Base-by-base conservation (phyloP, 257 asterid genomes). In the Primulina huaijiensis region DNA sequence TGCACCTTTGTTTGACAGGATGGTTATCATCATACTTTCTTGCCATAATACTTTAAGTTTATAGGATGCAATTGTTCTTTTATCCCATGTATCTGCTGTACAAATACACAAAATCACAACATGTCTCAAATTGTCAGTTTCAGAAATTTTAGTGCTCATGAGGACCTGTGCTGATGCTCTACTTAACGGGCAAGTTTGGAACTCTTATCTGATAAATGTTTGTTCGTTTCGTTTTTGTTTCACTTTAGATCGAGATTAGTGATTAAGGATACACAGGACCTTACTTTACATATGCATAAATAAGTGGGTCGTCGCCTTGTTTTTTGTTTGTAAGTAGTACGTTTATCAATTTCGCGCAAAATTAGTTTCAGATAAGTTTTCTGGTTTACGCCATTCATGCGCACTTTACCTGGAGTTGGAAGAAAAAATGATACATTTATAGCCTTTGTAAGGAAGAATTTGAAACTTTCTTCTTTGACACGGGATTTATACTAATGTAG, bases 401-500 rank as follows among this genome's bases (percentile, higher is more conserved):
- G 30, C 30, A 33, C 70, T 64, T 60, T 58, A 20, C 65, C 37
- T 76, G 58, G 20, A 75, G 64, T 50, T 33, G 33, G 19, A 58
- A 67, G 71, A 56, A 65, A 64, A 67, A 68, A 33, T 67, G 46
- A 38, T 23, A 60, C 61, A 57, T 57, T 37, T 72, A 25, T 23
- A n/a, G 20, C 31, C 57, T 59, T 71, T 33, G 52, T 75, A 25
- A 66, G 62, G 38, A 71, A 62, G 52, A 66, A 70, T 74, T 57
- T 72, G 43, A 74, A 71, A n/a, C 55, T 55, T 68, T 30, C 74
- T 74, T 77, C 63, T 38, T 64, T 62, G 75, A 63, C 78, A 63
- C 64, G 14, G 82, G 71, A 60, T 82, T 79, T 79, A 63, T 79
- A 63, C 73, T 82, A 70, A 58, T 85, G 81, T 61, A 92, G 97